A percentile compares a stretch with the other conserved stretches of the same genome.
phyloP scores from a whole-genome alignment of 75 land plant species.

The Picea sitchensis region DNA sequence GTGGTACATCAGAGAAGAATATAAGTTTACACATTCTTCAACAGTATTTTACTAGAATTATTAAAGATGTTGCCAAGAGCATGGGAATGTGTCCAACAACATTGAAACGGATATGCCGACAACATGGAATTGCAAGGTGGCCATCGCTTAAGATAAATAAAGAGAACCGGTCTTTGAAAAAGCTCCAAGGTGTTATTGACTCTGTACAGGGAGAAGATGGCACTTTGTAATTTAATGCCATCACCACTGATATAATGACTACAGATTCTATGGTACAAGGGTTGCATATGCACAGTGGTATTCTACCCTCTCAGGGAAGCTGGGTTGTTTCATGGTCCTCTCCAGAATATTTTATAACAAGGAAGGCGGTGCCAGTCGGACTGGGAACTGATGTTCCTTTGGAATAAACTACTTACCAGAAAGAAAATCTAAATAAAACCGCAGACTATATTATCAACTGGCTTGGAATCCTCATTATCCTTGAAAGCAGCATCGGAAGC shows the following conservation, averaged over 20 bases:
- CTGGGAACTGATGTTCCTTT: background rate
- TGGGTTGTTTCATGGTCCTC: background rate
- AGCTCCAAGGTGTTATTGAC: constrained; percentile 45
- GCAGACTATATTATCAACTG: background rate
- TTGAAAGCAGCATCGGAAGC: background rate
- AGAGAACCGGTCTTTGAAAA: constrained; percentile 33
- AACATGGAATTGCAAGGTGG: constrained; percentile 61
- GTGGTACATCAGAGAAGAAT: constrained; percentile 60
- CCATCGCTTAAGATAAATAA: constrained; percentile 58
- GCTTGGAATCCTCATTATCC: background rate
- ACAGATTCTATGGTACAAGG: constrained; percentile 23
- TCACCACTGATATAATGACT: constrained; percentile 21
- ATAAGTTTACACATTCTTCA: constrained; percentile 78
- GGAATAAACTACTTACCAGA: background rate
- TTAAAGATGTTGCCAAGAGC: constrained; percentile 86
- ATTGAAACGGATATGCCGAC: constrained; percentile 47
- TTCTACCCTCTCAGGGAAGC: background rate
- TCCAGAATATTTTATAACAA: constrained; percentile 9
- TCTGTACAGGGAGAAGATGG: constrained; percentile 53
- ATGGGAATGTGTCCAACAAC: constrained; percentile 69
- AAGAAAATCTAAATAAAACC: background rate
- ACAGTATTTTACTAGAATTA: constrained; percentile 82
- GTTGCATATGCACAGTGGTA: background rate
- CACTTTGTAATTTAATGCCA: constrained; percentile 21
- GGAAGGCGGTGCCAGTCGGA: background rate